These are phyloP conservation scores for Aspergillus haitiensis DNA, from an alignment of 495 filamentous ascomycete genomes.

Conservation along the genomic window DNA sequence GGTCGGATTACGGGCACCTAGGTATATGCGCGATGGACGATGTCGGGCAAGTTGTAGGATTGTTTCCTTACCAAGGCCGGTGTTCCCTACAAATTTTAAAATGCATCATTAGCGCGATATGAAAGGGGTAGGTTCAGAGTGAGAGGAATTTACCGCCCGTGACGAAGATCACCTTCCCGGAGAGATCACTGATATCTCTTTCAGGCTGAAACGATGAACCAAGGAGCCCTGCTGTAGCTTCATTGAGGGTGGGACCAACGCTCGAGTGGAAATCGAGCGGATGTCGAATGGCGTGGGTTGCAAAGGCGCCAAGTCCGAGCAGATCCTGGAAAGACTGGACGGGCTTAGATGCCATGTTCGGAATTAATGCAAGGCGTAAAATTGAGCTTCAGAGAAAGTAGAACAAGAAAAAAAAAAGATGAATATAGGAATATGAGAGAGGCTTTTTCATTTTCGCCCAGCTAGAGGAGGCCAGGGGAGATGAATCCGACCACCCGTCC, in stretches of 20 bases:
- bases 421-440: too few species aligned
- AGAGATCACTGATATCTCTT: constrained; percentile 56
- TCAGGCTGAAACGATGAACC: constrained; percentile 52
- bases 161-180: constrained; percentile 59
- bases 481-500: too few species aligned
- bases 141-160: constrained; percentile 53
- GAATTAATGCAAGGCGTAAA: too few species aligned
- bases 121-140: neutral
- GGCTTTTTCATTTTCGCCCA: too few species aligned
- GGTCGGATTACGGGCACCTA: constrained; percentile 56
- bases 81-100: constrained; percentile 50
- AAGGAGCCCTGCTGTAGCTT: constrained; percentile 39
- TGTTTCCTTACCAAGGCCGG: constrained; percentile 66
- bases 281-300: constrained; percentile 31
- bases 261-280: constrained; percentile 38
- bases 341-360: neutral
- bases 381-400: too few species aligned
- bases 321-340: constrained; percentile 11
- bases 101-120: neutral
- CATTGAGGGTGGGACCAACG: constrained; percentile 42
- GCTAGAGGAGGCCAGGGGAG: too few species aligned
- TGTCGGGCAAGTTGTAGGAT: constrained; percentile 62
- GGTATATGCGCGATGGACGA: constrained; percentile 59
- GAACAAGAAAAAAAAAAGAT: too few species aligned
- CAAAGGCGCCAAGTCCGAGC: constrained; percentile 17